A percentile compares a stretch with the other conserved stretches of the same genome.
These are phyloP conservation scores for Tylopilus rubrobrunneus DNA, from an alignment of 768 basidiomycete genomes.

Conservation along the genomic window DNA sequence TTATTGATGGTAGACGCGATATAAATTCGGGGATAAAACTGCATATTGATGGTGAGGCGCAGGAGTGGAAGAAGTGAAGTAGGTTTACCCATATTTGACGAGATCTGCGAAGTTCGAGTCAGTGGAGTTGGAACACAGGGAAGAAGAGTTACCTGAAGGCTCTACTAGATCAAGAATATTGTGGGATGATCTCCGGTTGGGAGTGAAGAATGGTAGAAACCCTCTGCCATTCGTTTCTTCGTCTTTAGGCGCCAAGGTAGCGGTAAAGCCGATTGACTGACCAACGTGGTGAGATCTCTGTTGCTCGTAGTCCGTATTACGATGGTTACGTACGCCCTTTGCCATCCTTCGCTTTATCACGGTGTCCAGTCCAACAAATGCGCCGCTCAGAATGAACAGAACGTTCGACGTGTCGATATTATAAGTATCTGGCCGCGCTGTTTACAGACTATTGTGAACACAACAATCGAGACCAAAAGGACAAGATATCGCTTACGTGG, in stretches of 20 bases:
- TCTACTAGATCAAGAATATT: conserved; percentile 69
- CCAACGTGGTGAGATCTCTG: background rate
- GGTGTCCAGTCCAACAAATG: conserved; percentile 88
- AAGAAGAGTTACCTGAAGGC: conserved; percentile 48
- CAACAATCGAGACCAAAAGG: background rate
- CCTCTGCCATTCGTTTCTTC: conserved; percentile 35
- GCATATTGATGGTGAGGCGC: conserved; percentile 3
- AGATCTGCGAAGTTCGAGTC: conserved; percentile 50
- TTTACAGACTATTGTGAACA: conserved; percentile 3
- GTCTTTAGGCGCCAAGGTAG: conserved; percentile 41
- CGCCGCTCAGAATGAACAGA: conserved; percentile 92
- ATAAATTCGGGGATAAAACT: conserved; percentile 96
- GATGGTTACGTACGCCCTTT: conserved; percentile 64
- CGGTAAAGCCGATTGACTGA: conserved; percentile 88
- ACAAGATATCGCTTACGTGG: conserved; percentile 17
- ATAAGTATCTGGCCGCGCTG: conserved; percentile 62
- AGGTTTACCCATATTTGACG: conserved; percentile 69
- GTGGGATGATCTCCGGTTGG: conserved; percentile 54
- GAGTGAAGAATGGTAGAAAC: conserved; percentile 70
- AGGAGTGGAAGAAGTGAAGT: background rate
- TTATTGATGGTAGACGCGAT: conserved; percentile 88
- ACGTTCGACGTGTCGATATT: conserved; percentile 87
- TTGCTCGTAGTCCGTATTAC: background rate
- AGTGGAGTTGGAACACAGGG: background rate
- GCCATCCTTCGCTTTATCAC: conserved; percentile 76